Percentiles rank a stretch among this genome's conserved stretches.
Conservation (phyloP, 257 asterid genomes). For the Jaltomata sinuosa region DNA sequence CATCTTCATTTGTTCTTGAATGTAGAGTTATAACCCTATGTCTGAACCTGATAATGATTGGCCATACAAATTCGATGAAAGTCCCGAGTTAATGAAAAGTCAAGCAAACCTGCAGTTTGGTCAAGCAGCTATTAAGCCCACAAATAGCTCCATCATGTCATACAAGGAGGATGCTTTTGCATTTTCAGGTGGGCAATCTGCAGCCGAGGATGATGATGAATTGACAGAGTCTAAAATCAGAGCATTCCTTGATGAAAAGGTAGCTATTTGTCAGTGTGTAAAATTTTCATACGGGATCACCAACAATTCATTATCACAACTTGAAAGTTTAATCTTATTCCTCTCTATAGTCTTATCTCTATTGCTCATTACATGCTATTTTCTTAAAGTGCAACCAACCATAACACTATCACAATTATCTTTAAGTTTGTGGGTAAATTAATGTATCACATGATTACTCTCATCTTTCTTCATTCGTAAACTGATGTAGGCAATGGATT, state of each 20-base stretch:
- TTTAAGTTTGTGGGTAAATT: not conserved
- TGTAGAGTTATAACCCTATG: slow-evolving; percentile 89
- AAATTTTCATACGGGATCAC: not conserved
- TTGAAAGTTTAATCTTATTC: not conserved
- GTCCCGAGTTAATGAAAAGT: slow-evolving; percentile 46
- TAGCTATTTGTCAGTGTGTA: slow-evolving; percentile 6
- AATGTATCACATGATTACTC: not conserved
- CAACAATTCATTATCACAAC: not conserved
- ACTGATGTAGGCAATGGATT: slow-evolving; percentile 64
- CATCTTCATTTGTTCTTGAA: not conserved
- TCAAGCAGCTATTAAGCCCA: slow-evolving; percentile 30
- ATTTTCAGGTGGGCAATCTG: slow-evolving; percentile 52
- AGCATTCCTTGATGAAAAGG: slow-evolving; percentile 95
- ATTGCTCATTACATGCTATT: not conserved
- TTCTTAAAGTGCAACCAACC: not conserved
- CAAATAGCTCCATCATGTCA: slow-evolving; percentile 29
- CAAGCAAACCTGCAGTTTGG: slow-evolving; percentile 26
- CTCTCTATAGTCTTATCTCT: not conserved
- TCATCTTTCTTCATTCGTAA: slow-evolving; percentile 3
- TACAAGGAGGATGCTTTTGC: slow-evolving; percentile 55
- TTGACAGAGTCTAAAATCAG: slow-evolving; percentile 81
- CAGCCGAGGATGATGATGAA: slow-evolving; percentile 78
- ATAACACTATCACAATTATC: not conserved
- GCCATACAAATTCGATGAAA: slow-evolving; percentile 70
- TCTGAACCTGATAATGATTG: slow-evolving; percentile 77